Evolutionary conservation across 257 asterid species (phyloP).

Genomic region (Przewalskia tangutica): DNA sequence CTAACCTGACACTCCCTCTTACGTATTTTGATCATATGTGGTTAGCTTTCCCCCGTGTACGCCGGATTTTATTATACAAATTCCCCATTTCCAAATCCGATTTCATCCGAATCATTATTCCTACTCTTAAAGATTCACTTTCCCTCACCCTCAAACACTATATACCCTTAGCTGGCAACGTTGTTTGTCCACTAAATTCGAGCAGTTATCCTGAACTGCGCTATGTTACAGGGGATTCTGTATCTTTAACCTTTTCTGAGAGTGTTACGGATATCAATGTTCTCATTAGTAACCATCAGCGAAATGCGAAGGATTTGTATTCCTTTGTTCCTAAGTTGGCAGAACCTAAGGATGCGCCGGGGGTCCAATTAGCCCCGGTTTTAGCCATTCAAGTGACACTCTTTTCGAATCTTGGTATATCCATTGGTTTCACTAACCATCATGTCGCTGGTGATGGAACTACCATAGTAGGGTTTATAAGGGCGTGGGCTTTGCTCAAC

Average conservation of each 20-base stretch:
- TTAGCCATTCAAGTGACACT: conserved; percentile 17
- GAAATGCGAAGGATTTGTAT: background rate
- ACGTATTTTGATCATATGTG: conserved; percentile 9
- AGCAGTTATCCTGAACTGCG: background rate
- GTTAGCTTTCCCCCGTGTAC: background rate
- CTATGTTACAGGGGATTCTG: background rate
- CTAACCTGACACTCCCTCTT: conserved; percentile 6
- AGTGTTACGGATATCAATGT: background rate
- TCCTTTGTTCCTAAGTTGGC: conserved; percentile 2
- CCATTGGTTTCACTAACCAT: conserved; percentile 8
- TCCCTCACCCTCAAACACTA: conserved; percentile 16
- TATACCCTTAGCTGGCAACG: conserved; percentile 10
- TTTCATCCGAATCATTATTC: conserved; percentile 5
- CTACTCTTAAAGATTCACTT: conserved; percentile 7
- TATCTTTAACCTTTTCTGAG: background rate
- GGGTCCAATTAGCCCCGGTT: background rate
- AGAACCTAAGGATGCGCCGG: background rate
- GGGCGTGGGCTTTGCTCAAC: conserved; percentile 14
- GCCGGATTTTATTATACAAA: conserved; percentile 4
- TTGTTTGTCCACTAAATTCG: background rate
- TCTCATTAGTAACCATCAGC: background rate
- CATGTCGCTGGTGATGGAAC: conserved; percentile 11
- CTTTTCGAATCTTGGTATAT: conserved; percentile 7
- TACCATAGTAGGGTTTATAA: background rate
- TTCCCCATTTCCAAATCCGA: background rate